Conservation (phyloP, 306 rosid genomes). For the Oemleria cerasiformis region DNA sequence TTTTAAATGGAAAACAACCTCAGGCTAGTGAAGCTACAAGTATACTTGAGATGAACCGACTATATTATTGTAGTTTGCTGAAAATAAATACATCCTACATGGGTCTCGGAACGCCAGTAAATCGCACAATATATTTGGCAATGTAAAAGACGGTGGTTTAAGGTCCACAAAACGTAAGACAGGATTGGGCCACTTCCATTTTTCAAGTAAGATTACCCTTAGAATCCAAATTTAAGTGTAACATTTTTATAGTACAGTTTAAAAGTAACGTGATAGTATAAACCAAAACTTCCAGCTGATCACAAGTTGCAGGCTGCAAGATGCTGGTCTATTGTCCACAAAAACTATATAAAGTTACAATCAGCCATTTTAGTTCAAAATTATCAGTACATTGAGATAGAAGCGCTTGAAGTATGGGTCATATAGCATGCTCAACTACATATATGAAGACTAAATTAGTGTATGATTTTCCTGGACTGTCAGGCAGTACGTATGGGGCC, state of each 20-base stretch:
- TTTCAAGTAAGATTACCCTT: no score
- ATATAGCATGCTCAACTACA: background rate
- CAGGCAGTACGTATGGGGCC: slow-evolving; percentile 10
- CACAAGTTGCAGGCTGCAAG: background rate
- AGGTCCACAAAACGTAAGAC: background rate
- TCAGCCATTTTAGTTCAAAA: background rate
- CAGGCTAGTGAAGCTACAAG: background rate
- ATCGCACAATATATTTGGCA: background rate
- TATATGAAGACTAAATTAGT: background rate
- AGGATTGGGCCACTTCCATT: no score
- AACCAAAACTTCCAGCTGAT: background rate
- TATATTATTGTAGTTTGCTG: background rate
- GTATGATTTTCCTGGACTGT: background rate
- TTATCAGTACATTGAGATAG: background rate
- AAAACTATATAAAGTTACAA: background rate
- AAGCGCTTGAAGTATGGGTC: background rate
- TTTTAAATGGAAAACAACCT: background rate
- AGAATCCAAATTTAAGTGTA: background rate
- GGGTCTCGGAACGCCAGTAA: background rate
- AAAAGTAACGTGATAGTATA: background rate
- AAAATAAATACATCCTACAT: background rate
- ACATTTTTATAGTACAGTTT: background rate
- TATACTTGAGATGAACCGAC: background rate
- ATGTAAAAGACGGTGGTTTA: background rate
- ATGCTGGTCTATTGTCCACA: background rate